These are phyloP conservation scores for Zychaea mexicana DNA, from an alignment of 371 early-diverging fungal genomes.

Conservation along the genomic window DNA sequence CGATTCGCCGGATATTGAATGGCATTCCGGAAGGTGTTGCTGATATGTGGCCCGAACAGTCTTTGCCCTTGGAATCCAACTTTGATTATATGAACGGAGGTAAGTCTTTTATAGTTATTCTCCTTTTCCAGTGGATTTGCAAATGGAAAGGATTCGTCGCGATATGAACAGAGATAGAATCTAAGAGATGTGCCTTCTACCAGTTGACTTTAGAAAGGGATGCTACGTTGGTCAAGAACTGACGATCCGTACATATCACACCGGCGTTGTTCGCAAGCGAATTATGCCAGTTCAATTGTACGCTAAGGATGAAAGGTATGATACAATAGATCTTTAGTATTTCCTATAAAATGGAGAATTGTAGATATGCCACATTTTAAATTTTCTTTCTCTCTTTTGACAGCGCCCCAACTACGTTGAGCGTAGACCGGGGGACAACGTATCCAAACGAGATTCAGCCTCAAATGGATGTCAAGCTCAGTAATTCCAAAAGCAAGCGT, in stretches of 20 bases:
- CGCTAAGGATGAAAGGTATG: slow-evolving; percentile 41
- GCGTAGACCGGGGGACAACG: slow-evolving; percentile 27
- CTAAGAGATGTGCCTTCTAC: not conserved
- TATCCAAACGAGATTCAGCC: slow-evolving; percentile 35
- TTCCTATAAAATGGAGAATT: too few species aligned
- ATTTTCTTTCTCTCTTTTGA: not conserved
- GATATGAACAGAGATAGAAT: too few species aligned
- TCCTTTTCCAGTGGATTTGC: too few species aligned
- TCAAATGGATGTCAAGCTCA: slow-evolving; percentile 49
- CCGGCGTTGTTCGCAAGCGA: slow-evolving; percentile 92
- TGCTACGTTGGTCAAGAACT: slow-evolving; percentile 98
- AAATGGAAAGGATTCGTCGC: too few species aligned
- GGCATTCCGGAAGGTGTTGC: slow-evolving; percentile 90
- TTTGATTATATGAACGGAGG: slow-evolving; percentile 91
- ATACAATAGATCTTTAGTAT: too few species aligned
- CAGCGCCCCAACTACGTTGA: slow-evolving; percentile 40
- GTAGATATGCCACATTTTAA: too few species aligned
- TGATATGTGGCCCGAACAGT: slow-evolving; percentile 74
- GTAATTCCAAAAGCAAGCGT: slow-evolving; percentile 38
- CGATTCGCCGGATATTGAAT: slow-evolving; percentile 73
- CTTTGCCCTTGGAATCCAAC: slow-evolving; percentile 91
- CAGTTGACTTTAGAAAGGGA: slow-evolving; percentile 95
- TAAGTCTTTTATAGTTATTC: slow-evolving; percentile 30
- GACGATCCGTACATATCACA: slow-evolving; percentile 94
- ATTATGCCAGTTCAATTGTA: slow-evolving; percentile 82